Base-by-base conservation (phyloP, 2,329 filamentous ascomycete species). In the Botrytis deweyae region DNA sequence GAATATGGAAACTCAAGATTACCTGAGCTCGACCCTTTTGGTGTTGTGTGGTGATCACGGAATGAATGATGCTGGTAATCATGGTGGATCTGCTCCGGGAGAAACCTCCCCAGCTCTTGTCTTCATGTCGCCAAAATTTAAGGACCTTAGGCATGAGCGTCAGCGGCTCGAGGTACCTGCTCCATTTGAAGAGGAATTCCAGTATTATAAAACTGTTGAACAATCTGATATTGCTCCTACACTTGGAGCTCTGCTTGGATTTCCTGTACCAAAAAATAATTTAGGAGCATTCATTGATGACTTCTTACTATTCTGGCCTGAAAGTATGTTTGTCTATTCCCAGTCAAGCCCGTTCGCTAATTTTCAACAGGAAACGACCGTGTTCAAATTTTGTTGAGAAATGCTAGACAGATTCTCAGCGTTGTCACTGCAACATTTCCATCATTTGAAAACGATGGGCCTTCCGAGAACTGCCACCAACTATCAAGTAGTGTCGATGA, bases 21-120 rank as follows among this genome's bases (percentile, higher is more conserved):
- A 97, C 81, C 88, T 98, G 1, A 81, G 88, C 46, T 92, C 92
- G 7, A 94, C 95, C 0, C 84, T 99, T 2, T 87, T 99, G 64
- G 90, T 99, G 4, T 84, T 99, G 10, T 94, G 92, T 73, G 96
- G 96, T 73, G 97, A 99, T 79, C 96, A 99, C 81, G 96, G 96
- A n/a, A 99, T 99, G 96, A 99, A 98, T 78, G 95, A 98, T 78
- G 96, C 93, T 33, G 96, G 96, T 3, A 98, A 98, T 78, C 96
- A 99, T 81, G 96, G 96, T 44, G 96, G 95, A 58, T 98, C 95
- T 16, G 95, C 95, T 0, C 89, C 94, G 1, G 95, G 96, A 62
- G 96, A 99, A 84, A 98, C 96, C 1, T 98, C 95, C 0, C 92
- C 96, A 0, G 96, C 96, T 25, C 84, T 99, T 16, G 88, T 98